A percentile compares a stretch with the other conserved stretches of the same genome.
These are phyloP conservation scores for Rhizopus delemar DNA, from an alignment of 371 early-diverging fungal species.

Conservation along the genomic window DNA sequence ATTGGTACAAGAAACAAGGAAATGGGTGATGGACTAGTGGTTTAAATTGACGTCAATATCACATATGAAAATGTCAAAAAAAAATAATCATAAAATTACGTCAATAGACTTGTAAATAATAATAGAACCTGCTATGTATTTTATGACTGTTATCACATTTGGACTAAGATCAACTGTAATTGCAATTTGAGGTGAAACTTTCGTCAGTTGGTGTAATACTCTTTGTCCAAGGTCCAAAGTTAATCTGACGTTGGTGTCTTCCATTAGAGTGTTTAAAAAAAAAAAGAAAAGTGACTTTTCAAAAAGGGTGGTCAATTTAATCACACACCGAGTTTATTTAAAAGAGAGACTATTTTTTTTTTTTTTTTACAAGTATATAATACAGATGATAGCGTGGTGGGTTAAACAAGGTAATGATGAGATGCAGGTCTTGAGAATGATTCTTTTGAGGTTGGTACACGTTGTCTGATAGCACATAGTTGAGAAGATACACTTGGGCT, in stretches of 20 bases:
- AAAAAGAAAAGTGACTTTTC: slow-evolving; percentile 3
- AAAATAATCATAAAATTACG: slow-evolving; percentile 20
- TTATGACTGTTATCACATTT: slow-evolving; percentile 17
- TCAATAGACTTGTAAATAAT: slow-evolving; percentile 23
- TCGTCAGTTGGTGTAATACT: slow-evolving; percentile 13
- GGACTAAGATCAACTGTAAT: slow-evolving; percentile 23
- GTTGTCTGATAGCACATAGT: slow-evolving; percentile 38
- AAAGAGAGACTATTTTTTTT: not conserved
- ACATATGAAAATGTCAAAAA: not conserved
- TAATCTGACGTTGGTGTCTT: slow-evolving; percentile 24
- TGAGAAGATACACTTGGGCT: slow-evolving; percentile 36
- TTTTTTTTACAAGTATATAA: not conserved
- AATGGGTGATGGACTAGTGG: not conserved
- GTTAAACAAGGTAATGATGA: not conserved
- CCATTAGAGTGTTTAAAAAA: slow-evolving; percentile 14
- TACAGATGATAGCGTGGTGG: no score
- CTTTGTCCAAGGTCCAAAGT: slow-evolving; percentile 19
- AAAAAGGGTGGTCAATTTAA: no score
- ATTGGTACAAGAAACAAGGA: not conserved
- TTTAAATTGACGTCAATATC: slow-evolving; percentile 22
- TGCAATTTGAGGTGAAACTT: slow-evolving; percentile 9
- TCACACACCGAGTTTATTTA: not conserved
- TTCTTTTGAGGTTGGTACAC: slow-evolving; percentile 19
- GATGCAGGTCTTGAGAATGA: slow-evolving; percentile 1
- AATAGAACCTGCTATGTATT: slow-evolving; percentile 18